Evolutionary conservation across 2,329 filamentous ascomycete genomes (phyloP), one percentile per base, ranked within the genome.

Genomic region (Talaromyces sp.): DNA sequence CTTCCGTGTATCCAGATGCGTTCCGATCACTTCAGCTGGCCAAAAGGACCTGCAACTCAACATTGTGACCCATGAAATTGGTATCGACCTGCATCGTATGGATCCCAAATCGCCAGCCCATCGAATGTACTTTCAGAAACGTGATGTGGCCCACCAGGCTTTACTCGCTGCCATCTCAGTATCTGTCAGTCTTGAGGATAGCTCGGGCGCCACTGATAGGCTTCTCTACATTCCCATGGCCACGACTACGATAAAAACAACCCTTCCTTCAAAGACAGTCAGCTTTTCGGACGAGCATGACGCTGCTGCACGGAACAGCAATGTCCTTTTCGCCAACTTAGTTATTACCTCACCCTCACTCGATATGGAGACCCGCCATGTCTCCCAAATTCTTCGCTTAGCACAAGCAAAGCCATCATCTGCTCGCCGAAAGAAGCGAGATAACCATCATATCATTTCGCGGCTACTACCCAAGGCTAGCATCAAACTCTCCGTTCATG

Each of bases 141-240:
- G 92, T 64, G 95, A 97, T 72, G 88, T 97, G 69, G 95, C 95
- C 13, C 95, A 99, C 73, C 93, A 99, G 80, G 95, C 93, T 11
- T 82, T 99, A 39, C 84, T 95, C 25, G 95, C 93, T 19, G 95
- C 93, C 3, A 86, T 99, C 47, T 96, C 95, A 0, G 90, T 99
- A 60, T 93, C 93, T 0, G 83, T 98, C 61, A 95, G 92, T 44
- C 82, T 99, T 39, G 93, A 97, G 70, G 92, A 97, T 72, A 91
- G 92, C n/a, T 86, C 88, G 30, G 90, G 89, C 9, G 90, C 90
- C 68, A 89, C 91, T 0, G 92, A 97, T 72, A 88, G 93, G 59
- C 84, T 99, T 62, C 78, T 96, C 25, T 99, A 99, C 73, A 85
- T 99, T 51, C 95, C 95, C 0, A 98, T 99, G 95, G 91, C 93